These are phyloP conservation scores for Talaromyces marneffei DNA, from an alignment of 2,329 filamentous ascomycete genomes.

Conservation along the genomic window DNA sequence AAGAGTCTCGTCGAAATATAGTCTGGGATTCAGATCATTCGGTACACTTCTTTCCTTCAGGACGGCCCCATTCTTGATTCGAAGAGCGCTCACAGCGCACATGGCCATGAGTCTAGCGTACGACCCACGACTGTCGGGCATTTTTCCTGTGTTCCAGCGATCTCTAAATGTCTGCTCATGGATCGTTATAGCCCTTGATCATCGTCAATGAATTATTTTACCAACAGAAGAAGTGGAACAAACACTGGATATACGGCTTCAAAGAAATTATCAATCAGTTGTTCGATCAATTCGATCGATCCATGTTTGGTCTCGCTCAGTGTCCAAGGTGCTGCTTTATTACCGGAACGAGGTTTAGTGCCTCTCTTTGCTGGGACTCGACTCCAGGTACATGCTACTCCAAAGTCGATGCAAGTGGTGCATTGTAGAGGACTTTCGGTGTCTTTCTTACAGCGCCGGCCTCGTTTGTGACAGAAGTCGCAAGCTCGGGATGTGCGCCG, in stretches of 20 bases:
- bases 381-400: conserved; percentile 7
- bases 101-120: conserved; percentile 5
- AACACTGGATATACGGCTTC: conserved; percentile 3
- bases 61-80: conserved; percentile 5
- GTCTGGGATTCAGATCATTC: background rate
- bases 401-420: conserved; percentile 6
- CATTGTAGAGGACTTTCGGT: background rate
- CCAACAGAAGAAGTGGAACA: background rate
- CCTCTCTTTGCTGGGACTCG: conserved; percentile 1
- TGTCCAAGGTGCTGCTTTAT: background rate
- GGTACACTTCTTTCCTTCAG: conserved; percentile 5
- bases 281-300: background rate
- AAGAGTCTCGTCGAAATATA: conserved; percentile 1
- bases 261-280: conserved; percentile 8
- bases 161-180: conserved; percentile 6
- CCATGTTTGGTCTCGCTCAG: background rate
- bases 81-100: conserved; percentile 6
- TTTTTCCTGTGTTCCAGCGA: background rate
- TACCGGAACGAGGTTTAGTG: background rate
- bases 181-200: conserved; percentile 1
- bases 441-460: background rate
- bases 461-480: conserved; percentile 1
- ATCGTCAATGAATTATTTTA: background rate
- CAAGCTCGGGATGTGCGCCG: background rate
- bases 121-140: background rate